Conservation (phyloP, 768 basidiomycete genomes). For the Hortiboletus campestris region DNA sequence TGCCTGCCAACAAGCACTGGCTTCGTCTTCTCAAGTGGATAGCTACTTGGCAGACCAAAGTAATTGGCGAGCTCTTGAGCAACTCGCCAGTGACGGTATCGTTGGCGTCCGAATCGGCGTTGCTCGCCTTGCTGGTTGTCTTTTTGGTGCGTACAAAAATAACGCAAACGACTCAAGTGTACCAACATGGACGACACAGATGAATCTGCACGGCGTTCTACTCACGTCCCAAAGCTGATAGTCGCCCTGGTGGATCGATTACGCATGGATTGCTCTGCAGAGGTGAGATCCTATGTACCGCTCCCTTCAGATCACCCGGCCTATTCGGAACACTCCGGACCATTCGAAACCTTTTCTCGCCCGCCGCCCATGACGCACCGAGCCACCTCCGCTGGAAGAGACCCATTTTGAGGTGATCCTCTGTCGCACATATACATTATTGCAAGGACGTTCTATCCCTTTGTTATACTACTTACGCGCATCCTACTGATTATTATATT, state of each 20-base stretch:
- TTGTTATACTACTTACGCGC: constrained; percentile 20
- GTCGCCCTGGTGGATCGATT: constrained; percentile 45
- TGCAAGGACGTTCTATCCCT: constrained; percentile 5
- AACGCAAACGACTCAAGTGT: background rate
- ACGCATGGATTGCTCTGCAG: constrained; percentile 54
- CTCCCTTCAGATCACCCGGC: constrained; percentile 23
- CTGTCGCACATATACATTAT: constrained; percentile 20
- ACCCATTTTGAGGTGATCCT: constrained; percentile 9
- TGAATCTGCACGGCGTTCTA: constrained; percentile 8
- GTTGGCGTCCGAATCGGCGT: constrained; percentile 85
- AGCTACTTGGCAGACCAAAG: constrained; percentile 41
- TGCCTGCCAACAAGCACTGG: constrained; percentile 66
- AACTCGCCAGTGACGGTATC: constrained; percentile 63
- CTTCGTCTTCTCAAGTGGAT: constrained; percentile 33
- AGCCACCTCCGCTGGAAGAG: constrained; percentile 3
- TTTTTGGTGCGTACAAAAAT: constrained; percentile 48
- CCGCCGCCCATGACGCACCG: constrained; percentile 30
- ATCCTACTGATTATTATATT: constrained; percentile 21
- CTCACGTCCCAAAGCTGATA: constrained; percentile 34
- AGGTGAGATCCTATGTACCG: constrained; percentile 61
- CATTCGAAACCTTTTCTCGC: constrained; percentile 39
- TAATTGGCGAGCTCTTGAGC: constrained; percentile 50
- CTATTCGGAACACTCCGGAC: constrained; percentile 15
- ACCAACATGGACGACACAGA: constrained; percentile 15
- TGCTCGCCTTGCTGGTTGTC: constrained; percentile 63